Conservation (phyloP, 1,284 basidiomycete species). For the Anthracocystis walkeri region DNA sequence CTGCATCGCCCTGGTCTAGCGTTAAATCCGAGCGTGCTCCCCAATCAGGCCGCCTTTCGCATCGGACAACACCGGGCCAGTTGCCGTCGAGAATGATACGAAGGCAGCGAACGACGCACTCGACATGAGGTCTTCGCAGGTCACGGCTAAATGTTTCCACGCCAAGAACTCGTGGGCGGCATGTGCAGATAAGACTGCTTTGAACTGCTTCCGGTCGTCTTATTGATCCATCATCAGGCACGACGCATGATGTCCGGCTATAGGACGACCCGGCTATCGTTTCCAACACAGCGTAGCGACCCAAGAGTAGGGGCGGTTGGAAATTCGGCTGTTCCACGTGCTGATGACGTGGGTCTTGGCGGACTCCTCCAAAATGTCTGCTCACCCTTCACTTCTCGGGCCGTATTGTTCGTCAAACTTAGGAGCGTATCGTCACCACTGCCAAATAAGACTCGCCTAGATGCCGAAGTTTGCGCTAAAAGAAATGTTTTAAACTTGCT, state of each 20-base stretch:
- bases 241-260: conserved; percentile 2
- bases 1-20: not conserved
- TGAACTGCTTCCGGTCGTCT: not conserved
- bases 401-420: no score
- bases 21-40: not conserved
- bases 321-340: conserved; percentile 24
- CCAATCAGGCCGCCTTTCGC: not conserved
- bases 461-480: conserved; percentile 10
- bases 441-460: not conserved
- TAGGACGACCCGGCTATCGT: not conserved
- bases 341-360: conserved; percentile 8
- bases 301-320: not conserved
- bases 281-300: not conserved
- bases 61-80: conserved; percentile 1
- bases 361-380: not conserved
- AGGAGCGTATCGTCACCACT: no score
- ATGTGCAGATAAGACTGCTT: not conserved
- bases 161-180: conserved; percentile 4
- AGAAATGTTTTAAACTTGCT: not conserved
- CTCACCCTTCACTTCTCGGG: no score
- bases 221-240: not conserved
- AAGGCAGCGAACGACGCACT: not conserved
- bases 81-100: not conserved
- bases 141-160: not conserved
- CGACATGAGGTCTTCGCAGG: not conserved